phyloP scores from a whole-genome alignment of 202 grass and related monocot species.

The Schoenoplectus triqueter region DNA sequence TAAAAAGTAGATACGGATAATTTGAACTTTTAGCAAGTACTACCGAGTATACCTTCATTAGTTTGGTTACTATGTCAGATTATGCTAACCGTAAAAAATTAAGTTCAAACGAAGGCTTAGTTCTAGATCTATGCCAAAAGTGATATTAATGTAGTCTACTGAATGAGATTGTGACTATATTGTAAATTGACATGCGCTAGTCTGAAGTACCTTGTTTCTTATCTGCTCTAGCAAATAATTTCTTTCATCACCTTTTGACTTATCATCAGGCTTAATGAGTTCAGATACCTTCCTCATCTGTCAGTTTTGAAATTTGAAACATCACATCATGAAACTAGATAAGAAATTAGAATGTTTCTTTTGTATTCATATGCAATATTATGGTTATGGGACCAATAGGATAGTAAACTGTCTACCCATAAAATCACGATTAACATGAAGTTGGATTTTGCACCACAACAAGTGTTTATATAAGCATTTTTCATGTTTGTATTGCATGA shows the following conservation, averaged over 20 bases:
- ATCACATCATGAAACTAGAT: not conserved
- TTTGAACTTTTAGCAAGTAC: not conserved
- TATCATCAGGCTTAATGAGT: conserved; percentile 47
- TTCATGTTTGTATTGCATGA: not conserved
- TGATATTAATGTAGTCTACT: not conserved
- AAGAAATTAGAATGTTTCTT: conserved; percentile 20
- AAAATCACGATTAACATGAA: not conserved
- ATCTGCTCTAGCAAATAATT: conserved; percentile 91
- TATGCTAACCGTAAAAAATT: not conserved
- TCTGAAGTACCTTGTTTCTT: conserved; percentile 72
- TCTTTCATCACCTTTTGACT: conserved; percentile 57
- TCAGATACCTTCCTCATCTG: conserved; percentile 95
- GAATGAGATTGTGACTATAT: not conserved
- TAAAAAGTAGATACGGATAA: not conserved
- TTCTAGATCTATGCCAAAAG: conserved; percentile 20
- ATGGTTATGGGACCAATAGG: not conserved
- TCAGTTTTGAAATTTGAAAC: conserved; percentile 23
- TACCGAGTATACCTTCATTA: not conserved
- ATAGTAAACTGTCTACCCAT: not conserved
- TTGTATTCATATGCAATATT: conserved; percentile 5
- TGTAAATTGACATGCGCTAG: not conserved
- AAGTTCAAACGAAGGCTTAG: conserved; percentile 8
- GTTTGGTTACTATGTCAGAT: not conserved
- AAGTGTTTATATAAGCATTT: not conserved
- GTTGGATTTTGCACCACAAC: too few species aligned